Percentiles rank a stretch among this genome's conserved stretches.
These are phyloP conservation scores for Psidium guajava DNA, from an alignment of 345 rosid species.

Conservation along the genomic window DNA sequence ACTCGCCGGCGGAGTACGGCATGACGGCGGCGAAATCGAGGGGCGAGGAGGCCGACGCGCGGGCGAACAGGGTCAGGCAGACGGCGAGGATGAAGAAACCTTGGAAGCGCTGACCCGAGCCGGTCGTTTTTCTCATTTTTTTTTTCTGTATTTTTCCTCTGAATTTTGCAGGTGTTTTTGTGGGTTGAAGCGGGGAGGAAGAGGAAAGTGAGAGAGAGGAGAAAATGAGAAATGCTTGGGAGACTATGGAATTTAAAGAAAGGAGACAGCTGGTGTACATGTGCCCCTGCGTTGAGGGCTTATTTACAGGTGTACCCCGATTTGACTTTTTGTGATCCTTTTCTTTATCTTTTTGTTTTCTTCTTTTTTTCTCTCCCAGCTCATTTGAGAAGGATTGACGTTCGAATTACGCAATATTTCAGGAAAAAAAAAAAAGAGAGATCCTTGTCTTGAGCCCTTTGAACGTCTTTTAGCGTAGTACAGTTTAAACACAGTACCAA, in stretches of 20 bases:
- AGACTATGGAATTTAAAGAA: background rate
- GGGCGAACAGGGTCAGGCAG: conserved; percentile 32
- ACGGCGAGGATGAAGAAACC: background rate
- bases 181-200: background rate
- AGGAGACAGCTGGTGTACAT: background rate
- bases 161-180: background rate
- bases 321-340: background rate
- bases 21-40: conserved; percentile 18
- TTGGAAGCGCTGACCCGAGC: background rate
- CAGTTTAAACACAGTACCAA: too few relatives aligned
- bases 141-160: background rate
- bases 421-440: too few relatives aligned
- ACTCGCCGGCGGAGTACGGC: conserved; percentile 19
- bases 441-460: background rate
- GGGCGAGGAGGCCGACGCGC: conserved; percentile 16
- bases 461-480: too few relatives aligned
- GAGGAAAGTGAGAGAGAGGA: background rate
- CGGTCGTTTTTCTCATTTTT: background rate
- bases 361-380: background rate
- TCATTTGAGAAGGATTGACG: background rate
- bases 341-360: background rate
- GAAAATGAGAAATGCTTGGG: too few relatives aligned
- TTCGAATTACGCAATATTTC: background rate
- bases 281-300: background rate
- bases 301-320: background rate